Evolutionary conservation across 768 basidiomycete genomes (phyloP).

Genomic region (Lanmaoa pseudosensibilis): DNA sequence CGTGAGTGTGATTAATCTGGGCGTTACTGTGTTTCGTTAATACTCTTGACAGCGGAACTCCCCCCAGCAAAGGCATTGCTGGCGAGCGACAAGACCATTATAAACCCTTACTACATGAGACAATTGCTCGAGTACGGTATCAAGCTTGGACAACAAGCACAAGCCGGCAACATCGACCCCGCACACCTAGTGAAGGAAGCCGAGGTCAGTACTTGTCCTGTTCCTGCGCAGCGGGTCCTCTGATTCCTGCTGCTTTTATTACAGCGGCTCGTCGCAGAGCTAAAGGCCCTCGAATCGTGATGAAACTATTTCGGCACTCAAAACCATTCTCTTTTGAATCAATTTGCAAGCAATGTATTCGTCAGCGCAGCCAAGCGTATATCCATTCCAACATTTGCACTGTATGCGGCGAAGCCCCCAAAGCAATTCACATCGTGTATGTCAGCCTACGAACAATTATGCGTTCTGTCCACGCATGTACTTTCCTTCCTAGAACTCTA

Average conservation of each 20-base stretch:
- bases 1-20: conserved; percentile 20
- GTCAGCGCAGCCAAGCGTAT: conserved; percentile 22
- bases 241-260: conserved; percentile 3
- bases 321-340: conserved; percentile 8
- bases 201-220: conserved; percentile 42
- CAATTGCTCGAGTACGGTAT: conserved; percentile 75
- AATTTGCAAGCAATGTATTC: conserved; percentile 30
- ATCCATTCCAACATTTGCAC: conserved; percentile 21
- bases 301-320: conserved; percentile 4
- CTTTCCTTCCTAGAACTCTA: conserved; percentile 22
- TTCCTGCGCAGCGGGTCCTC: neutral
- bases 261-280: conserved; percentile 65
- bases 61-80: conserved; percentile 36
- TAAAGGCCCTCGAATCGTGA: conserved; percentile 49
- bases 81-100: conserved; percentile 61
- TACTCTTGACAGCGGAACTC: conserved; percentile 21
- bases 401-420: conserved; percentile 30
- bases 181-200: conserved; percentile 55
- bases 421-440: conserved; percentile 31
- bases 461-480: conserved; percentile 23
- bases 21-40: neutral
- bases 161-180: conserved; percentile 41
- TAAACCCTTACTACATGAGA: conserved; percentile 78
- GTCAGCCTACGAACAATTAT: conserved; percentile 28
- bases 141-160: conserved; percentile 47